Conservation (phyloP, 1,284 basidiomycete species). For the Boletellus deceptivus region DNA sequence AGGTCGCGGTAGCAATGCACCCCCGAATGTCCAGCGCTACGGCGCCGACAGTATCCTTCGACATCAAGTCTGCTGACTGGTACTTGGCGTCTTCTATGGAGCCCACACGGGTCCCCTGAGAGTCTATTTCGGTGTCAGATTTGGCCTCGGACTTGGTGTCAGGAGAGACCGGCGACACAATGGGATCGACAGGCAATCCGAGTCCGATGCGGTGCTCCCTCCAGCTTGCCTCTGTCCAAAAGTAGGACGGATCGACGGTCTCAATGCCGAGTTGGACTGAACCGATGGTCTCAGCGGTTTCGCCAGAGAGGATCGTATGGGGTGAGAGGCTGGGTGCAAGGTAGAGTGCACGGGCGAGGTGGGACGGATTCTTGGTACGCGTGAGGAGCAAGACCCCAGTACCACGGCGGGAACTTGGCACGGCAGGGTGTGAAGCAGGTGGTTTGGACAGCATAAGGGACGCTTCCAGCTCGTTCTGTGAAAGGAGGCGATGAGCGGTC, state of each 20-base stretch:
- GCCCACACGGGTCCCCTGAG: too few species aligned
- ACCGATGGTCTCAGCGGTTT: constrained; percentile 61
- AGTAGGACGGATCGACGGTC: constrained; percentile 71
- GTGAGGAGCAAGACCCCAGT: constrained; percentile 65
- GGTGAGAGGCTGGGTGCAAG: constrained; percentile 56
- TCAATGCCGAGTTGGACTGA: constrained; percentile 47
- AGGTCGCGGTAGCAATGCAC: constrained; percentile 70
- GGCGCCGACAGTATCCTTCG: constrained; percentile 80
- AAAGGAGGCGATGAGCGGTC: background rate
- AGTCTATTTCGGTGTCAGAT: too few species aligned
- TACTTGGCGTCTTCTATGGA: constrained; percentile 14
- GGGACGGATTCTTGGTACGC: constrained; percentile 69
- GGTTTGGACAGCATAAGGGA: constrained; percentile 78
- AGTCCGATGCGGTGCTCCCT: constrained; percentile 68
- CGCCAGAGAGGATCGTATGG: constrained; percentile 71
- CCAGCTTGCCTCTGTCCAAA: constrained; percentile 73
- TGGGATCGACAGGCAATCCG: constrained; percentile 65
- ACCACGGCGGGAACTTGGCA: constrained; percentile 59
- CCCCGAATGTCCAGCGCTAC: constrained; percentile 75
- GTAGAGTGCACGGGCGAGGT: constrained; percentile 68
- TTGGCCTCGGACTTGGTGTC: background rate
- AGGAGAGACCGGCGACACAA: constrained; percentile 32
- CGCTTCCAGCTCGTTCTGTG: constrained; percentile 74
- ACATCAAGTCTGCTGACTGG: constrained; percentile 53
- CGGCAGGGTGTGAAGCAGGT: constrained; percentile 57